phyloP scores from a whole-genome alignment of 106 monocot genomes.

The Narthecium ossifragum region DNA sequence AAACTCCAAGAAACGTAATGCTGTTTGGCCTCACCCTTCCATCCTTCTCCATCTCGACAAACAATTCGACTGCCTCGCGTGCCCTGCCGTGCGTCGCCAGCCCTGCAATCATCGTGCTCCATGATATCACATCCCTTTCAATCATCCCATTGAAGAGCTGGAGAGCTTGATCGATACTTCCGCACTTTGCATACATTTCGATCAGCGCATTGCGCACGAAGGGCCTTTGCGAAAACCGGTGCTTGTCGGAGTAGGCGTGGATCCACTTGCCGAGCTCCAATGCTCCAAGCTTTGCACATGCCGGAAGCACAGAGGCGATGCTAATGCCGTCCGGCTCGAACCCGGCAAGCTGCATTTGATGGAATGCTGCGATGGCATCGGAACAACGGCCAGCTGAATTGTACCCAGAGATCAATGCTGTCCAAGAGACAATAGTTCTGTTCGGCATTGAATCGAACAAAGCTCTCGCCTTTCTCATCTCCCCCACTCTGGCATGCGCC shows the following conservation, averaged over 20 bases:
- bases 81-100: constrained; percentile 45
- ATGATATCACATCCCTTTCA: constrained; percentile 50
- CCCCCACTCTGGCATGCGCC: constrained; percentile 34
- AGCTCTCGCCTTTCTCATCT: constrained; percentile 33
- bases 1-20: constrained; percentile 41
- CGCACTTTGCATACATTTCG: constrained; percentile 71
- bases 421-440: constrained; percentile 71
- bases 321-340: constrained; percentile 49
- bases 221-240: constrained; percentile 22
- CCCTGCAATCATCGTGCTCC: constrained; percentile 59
- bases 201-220: constrained; percentile 60
- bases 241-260: constrained; percentile 45
- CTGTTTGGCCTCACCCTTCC: constrained; percentile 23
- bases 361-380: constrained; percentile 50
- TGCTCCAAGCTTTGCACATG: constrained; percentile 65
- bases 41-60: constrained; percentile 26
- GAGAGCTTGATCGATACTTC: constrained; percentile 33
- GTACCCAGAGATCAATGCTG: constrained; percentile 64
- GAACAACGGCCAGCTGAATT: constrained; percentile 17
- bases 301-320: constrained; percentile 56
- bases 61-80: constrained; percentile 33
- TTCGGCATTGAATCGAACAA: constrained; percentile 57
- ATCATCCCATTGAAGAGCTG: constrained; percentile 34
- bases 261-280: constrained; percentile 83
- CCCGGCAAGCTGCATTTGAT: constrained; percentile 47